These are phyloP conservation scores for Solanum chiquidenum DNA, from an alignment of 257 asterid species.

Conservation along the genomic window DNA sequence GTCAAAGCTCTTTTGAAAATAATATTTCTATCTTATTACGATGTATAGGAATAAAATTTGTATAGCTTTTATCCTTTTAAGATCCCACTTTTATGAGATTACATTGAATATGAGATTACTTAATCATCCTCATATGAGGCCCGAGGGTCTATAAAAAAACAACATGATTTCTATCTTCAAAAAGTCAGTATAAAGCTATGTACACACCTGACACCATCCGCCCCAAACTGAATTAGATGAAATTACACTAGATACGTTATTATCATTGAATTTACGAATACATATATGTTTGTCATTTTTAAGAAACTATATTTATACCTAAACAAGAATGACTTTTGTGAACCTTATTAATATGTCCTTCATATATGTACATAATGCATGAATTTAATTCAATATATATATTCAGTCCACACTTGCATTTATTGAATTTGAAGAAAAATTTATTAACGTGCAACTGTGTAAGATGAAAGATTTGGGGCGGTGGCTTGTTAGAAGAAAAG, in stretches of 20 bases:
- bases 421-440: background rate
- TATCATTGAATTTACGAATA: background rate
- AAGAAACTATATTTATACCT: background rate
- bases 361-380: background rate
- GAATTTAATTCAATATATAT: background rate
- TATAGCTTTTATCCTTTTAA: accelerated
- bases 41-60: background rate
- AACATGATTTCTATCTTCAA: background rate
- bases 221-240: background rate
- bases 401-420: background rate
- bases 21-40: background rate
- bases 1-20: background rate
- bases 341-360: background rate
- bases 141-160: background rate
- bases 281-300: background rate
- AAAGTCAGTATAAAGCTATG: background rate
- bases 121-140: background rate
- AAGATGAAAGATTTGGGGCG: background rate
- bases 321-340: background rate
- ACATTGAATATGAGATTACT: background rate
- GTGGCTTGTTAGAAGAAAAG: background rate
- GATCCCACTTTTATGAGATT: background rate
- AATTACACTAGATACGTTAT: background rate
- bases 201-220: background rate
- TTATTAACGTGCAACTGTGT: background rate